phyloP scores from a whole-genome alignment of 2,329 filamentous ascomycete genomes.

The Microsporum audouinii region DNA sequence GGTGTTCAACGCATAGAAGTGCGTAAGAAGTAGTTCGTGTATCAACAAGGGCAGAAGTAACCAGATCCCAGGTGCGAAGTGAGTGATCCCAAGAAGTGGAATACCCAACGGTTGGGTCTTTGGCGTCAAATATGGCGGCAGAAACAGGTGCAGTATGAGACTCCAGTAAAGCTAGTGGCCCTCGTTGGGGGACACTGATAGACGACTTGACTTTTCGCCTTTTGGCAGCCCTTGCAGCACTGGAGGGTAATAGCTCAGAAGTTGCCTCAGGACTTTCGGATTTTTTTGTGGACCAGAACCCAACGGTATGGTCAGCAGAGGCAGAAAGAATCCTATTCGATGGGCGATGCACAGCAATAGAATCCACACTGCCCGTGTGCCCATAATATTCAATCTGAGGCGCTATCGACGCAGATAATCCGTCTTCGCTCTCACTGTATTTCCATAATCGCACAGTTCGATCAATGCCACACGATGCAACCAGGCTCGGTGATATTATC shows the following conservation, averaged over 20 bases:
- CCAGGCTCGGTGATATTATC: constrained; percentile 65
- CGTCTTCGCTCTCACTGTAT: constrained; percentile 56
- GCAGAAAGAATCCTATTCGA: constrained; percentile 74
- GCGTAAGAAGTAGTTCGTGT: constrained; percentile 74
- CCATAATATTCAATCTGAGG: constrained; percentile 73
- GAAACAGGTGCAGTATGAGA: constrained; percentile 65
- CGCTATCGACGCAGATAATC: constrained; percentile 52
- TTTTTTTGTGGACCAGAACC: constrained; percentile 79
- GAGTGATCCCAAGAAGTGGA: constrained; percentile 85
- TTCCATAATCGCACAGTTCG: constrained; percentile 83
- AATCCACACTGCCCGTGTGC: constrained; percentile 63
- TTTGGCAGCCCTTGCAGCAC: constrained; percentile 55
- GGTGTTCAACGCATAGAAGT: constrained; percentile 63
- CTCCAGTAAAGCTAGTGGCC: constrained; percentile 61
- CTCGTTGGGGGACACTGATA: constrained; percentile 55
- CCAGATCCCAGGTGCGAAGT: constrained; percentile 79
- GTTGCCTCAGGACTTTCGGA: constrained; percentile 64
- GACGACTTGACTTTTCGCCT: constrained; percentile 59
- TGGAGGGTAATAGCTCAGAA: constrained; percentile 54
- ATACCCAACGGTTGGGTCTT: constrained; percentile 80
- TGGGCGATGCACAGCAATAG: constrained; percentile 59
- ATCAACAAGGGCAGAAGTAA: constrained; percentile 66
- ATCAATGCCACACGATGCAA: constrained; percentile 76
- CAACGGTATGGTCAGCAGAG: constrained; percentile 69
- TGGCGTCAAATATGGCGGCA: constrained; percentile 71